phyloP scores from a whole-genome alignment of 148 eudicot species.

The Fagopyrum homotropicum region DNA sequence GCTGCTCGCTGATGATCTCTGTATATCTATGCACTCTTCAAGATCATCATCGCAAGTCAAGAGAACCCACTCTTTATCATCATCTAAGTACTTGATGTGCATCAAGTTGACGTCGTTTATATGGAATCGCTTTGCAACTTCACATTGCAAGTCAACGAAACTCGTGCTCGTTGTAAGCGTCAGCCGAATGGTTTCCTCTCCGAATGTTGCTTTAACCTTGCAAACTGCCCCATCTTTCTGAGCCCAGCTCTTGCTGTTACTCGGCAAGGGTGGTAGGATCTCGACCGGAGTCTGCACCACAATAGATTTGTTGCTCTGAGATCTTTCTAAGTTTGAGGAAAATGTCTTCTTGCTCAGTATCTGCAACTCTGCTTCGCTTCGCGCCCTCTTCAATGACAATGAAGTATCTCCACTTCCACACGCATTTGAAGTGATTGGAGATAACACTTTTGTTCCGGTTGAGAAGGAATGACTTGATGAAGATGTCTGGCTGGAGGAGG shows the following conservation, averaged over 20 bases:
- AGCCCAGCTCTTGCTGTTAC: conserved; percentile 10
- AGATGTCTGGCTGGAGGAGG: conserved; percentile 67
- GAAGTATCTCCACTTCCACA: conserved; percentile 26
- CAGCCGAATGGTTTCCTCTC: conserved; percentile 64
- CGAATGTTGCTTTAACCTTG: conserved; percentile 58
- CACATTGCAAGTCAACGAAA: conserved; percentile 44
- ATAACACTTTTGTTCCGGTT: conserved; percentile 31
- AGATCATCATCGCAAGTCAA: conserved; percentile 78
- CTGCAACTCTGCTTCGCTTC: not conserved
- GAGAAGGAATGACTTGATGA: conserved; percentile 51
- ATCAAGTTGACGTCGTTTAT: conserved; percentile 35
- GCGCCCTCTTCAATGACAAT: conserved; percentile 10
- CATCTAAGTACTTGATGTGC: conserved; percentile 68
- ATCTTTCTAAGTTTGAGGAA: conserved; percentile 7
- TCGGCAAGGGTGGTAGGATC: conserved; percentile 19
- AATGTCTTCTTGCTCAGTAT: not conserved
- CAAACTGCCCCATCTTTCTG: conserved; percentile 26
- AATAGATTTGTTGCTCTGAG: conserved; percentile 9
- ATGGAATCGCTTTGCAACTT: conserved; percentile 51
- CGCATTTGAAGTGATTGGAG: conserved; percentile 23
- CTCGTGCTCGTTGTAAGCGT: conserved; percentile 48
- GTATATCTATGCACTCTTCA: conserved; percentile 70
- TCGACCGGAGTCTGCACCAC: not conserved
- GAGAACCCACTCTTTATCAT: conserved; percentile 85
- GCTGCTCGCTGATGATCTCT: conserved; percentile 40